These are phyloP conservation scores for Casuarina equisetifolia DNA, from an alignment of 306 rosid genomes.

Conservation along the genomic window DNA sequence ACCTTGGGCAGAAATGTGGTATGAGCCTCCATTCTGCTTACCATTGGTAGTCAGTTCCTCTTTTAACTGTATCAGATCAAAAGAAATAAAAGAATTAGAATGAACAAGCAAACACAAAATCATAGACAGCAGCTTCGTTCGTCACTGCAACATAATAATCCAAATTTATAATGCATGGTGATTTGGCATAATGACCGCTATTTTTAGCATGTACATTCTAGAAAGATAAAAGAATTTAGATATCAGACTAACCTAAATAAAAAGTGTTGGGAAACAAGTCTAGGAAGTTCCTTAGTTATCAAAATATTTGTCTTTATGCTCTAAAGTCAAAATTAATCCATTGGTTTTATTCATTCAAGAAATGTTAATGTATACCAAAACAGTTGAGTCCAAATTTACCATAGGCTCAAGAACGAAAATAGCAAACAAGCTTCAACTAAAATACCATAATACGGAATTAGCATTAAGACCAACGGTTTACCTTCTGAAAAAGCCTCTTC, in stretches of 20 bases:
- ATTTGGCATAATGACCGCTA: not conserved
- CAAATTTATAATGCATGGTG: not conserved
- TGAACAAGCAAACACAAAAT: slow-evolving; percentile 15
- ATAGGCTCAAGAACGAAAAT: not conserved
- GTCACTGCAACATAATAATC: not conserved
- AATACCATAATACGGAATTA: slow-evolving; percentile 1
- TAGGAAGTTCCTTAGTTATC: not conserved
- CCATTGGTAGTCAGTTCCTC: slow-evolving; percentile 48
- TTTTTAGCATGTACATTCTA: not conserved
- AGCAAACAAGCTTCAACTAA: slow-evolving; percentile 9
- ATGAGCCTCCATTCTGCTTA: slow-evolving; percentile 50
- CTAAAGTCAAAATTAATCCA: not conserved
- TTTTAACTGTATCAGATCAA: slow-evolving; percentile 64
- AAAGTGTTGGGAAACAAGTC: not conserved
- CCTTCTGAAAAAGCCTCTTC: slow-evolving; percentile 75
- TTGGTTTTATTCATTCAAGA: not conserved
- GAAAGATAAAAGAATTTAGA: not conserved
- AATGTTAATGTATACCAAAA: not conserved
- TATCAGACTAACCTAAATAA: not conserved
- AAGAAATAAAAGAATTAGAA: not conserved
- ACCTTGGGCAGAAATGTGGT: slow-evolving; percentile 36
- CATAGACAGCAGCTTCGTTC: slow-evolving; percentile 1
- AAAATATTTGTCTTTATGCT: not conserved
- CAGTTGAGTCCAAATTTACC: not conserved
- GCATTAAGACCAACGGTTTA: slow-evolving; percentile 35